Base-by-base conservation (phyloP, 164 flowering plant genomes). In the Tetrastigma voinierianum region DNA sequence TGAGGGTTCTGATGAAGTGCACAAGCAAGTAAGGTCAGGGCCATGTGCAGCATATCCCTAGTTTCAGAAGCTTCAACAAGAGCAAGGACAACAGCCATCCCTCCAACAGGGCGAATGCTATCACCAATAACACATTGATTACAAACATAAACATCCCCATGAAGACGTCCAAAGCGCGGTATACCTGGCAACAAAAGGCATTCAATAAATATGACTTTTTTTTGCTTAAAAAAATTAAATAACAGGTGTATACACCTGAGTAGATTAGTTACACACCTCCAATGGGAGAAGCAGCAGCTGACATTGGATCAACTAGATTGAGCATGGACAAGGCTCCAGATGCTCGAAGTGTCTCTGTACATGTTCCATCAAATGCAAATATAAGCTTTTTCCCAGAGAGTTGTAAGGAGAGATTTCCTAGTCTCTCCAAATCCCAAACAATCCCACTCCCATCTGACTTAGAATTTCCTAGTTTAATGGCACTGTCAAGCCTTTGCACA, bases 241-340 rank as follows among this genome's bases (percentile, higher is more conserved):
- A 10, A 44, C 24, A 51, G 14, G 53, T 7, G 14, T 32, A 21
- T 55, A 49, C 8, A 18, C 15, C 12, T 14, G 24, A 16, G 63
- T 52, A 32, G 40, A 32, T 51, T 14, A 69, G 52, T 32, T 18
- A 77, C 87, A 72, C 57, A 93, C 99, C 99, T 13, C 99, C 99
- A 76, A 96, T 93, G 49, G 99, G 98, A 65, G 99, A 96, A 77
- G 99, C 98, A 70, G 99, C 99, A 72, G 97, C 96, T 54, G 99
- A 96, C 81, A 76, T 66, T 46, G 99, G 99, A 86, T 96, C 99
- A 61, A 96, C 97, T 58, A 96, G 87, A 89, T 96, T 96, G 66
- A 93, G 85, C 86, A 96, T 67, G 20, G 97, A 93, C 5, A 82
- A 59, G 61, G 83, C 78, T 55, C 98, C 98, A 56, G 91, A 78